Evolutionary conservation across 2,329 filamentous ascomycete species (phyloP).

Genomic region (Madurella fahalii): DNA sequence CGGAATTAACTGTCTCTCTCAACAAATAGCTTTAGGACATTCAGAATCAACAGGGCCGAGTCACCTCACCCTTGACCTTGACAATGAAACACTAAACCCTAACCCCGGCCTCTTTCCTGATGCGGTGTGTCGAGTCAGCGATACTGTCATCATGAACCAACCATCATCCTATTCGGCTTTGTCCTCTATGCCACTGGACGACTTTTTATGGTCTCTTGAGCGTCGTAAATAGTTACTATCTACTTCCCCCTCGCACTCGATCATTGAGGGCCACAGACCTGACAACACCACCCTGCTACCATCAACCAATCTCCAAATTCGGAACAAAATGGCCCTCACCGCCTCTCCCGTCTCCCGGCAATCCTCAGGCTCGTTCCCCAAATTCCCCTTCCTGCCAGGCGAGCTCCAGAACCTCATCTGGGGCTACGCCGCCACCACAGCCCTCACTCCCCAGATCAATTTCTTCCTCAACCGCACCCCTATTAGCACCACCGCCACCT

Average conservation of each 20-base stretch:
- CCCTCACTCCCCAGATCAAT: constrained; percentile 13
- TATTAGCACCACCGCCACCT: neutral
- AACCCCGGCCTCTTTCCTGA: no score
- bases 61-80: neutral
- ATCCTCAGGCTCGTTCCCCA: constrained; percentile 5
- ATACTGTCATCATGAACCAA: neutral
- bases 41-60: no score
- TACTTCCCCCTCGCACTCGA: no score
- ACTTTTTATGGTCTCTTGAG: no score
- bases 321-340: neutral
- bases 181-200: neutral
- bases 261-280: no score
- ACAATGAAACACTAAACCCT: no score
- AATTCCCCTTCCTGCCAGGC: constrained; percentile 14
- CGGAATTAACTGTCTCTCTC: no score
- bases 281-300: no score
- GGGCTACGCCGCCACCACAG: constrained; percentile 13
- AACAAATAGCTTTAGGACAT: neutral
- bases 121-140: neutral
- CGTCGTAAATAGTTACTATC: no score
- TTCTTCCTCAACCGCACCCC: constrained; percentile 10
- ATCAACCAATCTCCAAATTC: no score
- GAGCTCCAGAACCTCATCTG: constrained; percentile 22
- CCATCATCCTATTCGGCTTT: neutral
- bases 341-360: neutral